Percentiles rank a stretch among this genome's conserved stretches.
phyloP scores from a whole-genome alignment of 176 grass and related monocot genomes.

The Rhynchospora tenuis region DNA sequence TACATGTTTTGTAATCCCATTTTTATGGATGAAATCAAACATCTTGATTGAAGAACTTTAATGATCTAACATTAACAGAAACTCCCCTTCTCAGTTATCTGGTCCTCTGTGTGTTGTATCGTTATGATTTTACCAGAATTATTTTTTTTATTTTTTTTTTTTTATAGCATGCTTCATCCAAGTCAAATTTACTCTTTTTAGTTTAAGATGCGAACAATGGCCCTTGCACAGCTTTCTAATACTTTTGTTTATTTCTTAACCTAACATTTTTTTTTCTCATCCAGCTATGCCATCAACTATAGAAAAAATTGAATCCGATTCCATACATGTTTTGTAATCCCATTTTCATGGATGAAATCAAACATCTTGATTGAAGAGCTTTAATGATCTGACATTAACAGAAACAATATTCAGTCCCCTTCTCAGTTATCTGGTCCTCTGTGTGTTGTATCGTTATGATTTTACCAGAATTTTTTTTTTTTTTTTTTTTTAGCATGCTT shows the following conservation, averaged over 20 bases:
- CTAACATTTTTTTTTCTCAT: background rate
- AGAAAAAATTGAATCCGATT: background rate
- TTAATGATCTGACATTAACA: background rate
- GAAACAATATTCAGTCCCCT: background rate
- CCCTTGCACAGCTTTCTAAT: background rate
- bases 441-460: background rate
- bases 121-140: background rate
- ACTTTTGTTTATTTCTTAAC: background rate
- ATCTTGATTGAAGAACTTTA: background rate
- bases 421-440: background rate
- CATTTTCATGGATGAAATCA: background rate
- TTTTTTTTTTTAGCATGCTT: too few relatives aligned
- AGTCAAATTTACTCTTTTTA: background rate
- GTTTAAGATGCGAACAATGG: background rate
- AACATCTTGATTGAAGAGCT: background rate
- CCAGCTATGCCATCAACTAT: slow-evolving; percentile 32
- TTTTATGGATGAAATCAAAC: background rate
- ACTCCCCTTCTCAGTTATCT: background rate
- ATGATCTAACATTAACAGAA: background rate
- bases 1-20: background rate
- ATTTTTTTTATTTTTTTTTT: too few relatives aligned
- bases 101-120: background rate
- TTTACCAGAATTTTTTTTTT: background rate
- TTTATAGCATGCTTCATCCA: background rate
- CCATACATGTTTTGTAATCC: background rate